A percentile compares a stretch with the other conserved stretches of the same genome.
These are phyloP conservation scores for Lecanoromycetidae sp. DNA, from an alignment of 2,329 filamentous ascomycete species.

Conservation along the genomic window DNA sequence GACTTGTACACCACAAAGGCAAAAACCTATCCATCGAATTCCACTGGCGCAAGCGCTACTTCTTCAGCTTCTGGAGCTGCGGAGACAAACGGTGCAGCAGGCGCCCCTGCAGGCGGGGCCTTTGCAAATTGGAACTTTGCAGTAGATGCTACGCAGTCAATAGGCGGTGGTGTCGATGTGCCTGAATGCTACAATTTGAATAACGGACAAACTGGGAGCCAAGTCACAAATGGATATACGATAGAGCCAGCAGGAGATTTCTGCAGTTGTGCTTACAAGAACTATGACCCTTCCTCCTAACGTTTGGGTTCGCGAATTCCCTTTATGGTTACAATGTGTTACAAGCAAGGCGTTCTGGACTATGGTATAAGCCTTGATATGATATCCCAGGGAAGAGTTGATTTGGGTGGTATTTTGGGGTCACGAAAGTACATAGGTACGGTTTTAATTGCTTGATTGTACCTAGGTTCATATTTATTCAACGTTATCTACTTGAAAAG, in stretches of 20 bases:
- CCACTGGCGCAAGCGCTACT: slow-evolving; percentile 23
- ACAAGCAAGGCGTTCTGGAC: background rate
- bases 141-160: slow-evolving; percentile 43
- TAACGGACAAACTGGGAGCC: slow-evolving; percentile 27
- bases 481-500: too few relatives aligned
- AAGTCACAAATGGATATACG: slow-evolving; percentile 26
- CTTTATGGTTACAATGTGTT: background rate
- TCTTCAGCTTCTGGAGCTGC: slow-evolving; percentile 22
- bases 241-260: slow-evolving; percentile 26
- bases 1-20: slow-evolving; percentile 48
- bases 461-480: too few relatives aligned
- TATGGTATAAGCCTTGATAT: background rate
- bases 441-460: too few relatives aligned
- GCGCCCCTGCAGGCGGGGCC: slow-evolving; percentile 13
- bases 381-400: background rate
- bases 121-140: slow-evolving; percentile 46
- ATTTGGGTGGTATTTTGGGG: too few relatives aligned
- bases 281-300: slow-evolving; percentile 11
- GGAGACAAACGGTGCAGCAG: slow-evolving; percentile 15
- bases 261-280: slow-evolving; percentile 36
- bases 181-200: slow-evolving; percentile 42
- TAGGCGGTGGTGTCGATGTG: slow-evolving; percentile 35
- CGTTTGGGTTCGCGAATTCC: background rate
- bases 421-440: too few relatives aligned
- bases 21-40: slow-evolving; percentile 28